These are phyloP conservation scores for Botrytis porri DNA, from an alignment of 2,329 filamentous ascomycete genomes.

Conservation along the genomic window DNA sequence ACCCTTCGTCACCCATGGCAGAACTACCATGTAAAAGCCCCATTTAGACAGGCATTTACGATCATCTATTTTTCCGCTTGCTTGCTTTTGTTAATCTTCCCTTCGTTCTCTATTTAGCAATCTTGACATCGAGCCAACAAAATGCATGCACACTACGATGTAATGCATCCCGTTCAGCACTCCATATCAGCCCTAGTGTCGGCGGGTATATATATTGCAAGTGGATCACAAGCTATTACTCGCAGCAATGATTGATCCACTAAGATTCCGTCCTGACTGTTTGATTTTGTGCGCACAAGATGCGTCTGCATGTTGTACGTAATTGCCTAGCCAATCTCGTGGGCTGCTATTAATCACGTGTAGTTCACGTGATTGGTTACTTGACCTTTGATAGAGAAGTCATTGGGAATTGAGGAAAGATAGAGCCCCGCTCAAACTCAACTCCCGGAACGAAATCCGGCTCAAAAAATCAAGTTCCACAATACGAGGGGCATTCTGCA, in stretches of 20 bases:
- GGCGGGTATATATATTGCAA: slow-evolving; percentile 12
- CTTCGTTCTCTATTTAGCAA: not conserved
- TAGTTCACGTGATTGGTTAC: not conserved
- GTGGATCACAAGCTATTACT: slow-evolving; percentile 7
- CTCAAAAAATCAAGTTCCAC: not conserved
- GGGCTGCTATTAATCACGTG: not conserved
- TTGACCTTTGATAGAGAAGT: not conserved
- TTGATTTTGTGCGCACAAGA: not conserved
- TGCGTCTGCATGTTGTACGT: slow-evolving; percentile 10
- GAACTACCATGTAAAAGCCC: slow-evolving; percentile 2
- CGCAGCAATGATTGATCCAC: slow-evolving; percentile 13
- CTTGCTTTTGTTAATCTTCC: not conserved
- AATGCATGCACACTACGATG: slow-evolving; percentile 14
- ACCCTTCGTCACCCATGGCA: not conserved
- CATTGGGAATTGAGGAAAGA: not conserved
- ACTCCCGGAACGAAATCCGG: not conserved
- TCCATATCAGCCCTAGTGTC: not conserved
- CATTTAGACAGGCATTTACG: slow-evolving; percentile 1
- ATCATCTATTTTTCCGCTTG: slow-evolving; percentile 9
- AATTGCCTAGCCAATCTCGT: not conserved
- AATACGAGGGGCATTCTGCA: slow-evolving; percentile 9
- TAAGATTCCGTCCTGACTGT: not conserved
- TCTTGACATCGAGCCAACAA: not conserved
- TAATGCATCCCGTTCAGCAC: slow-evolving; percentile 3
- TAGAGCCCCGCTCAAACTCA: not conserved